Conservation (phyloP, 1,284 basidiomycete genomes). For the Sanguinoderma infundibulare region DNA sequence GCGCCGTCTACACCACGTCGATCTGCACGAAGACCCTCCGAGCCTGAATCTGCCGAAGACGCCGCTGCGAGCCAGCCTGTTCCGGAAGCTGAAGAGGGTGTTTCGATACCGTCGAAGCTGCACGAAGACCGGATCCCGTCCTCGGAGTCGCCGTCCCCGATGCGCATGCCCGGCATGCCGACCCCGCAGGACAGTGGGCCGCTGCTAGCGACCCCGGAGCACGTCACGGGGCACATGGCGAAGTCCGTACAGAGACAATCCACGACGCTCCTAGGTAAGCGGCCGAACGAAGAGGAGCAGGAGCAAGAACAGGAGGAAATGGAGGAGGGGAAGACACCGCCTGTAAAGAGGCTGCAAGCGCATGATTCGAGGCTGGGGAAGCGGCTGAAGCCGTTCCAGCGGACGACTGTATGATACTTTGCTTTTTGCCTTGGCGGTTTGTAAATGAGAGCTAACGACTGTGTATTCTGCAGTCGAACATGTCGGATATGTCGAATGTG, state of each 20-base stretch:
- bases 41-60: background rate
- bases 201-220: conserved; percentile 29
- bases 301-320: conserved; percentile 13
- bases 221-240: conserved; percentile 46
- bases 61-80: background rate
- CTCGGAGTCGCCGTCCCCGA: conserved; percentile 48
- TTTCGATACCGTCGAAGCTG: conserved; percentile 15
- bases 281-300: conserved; percentile 48
- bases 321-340: conserved; percentile 40
- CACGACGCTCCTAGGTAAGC: conserved; percentile 68
- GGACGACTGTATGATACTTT: conserved; percentile 49
- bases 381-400: conserved; percentile 44
- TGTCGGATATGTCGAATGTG: conserved; percentile 2
- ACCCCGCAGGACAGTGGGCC: background rate
- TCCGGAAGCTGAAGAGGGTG: background rate
- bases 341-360: conserved; percentile 8
- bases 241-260: conserved; percentile 66
- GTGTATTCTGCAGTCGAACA: background rate
- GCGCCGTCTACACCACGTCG: background rate
- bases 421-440: background rate
- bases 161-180: conserved; percentile 46
- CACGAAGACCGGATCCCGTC: conserved; percentile 52
- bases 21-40: background rate
- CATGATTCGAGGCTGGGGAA: conserved; percentile 40
- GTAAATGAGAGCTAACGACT: background rate